These are phyloP conservation scores for Trichosporon sp. DNA, from an alignment of 1,284 basidiomycete genomes.

Conservation along the genomic window DNA sequence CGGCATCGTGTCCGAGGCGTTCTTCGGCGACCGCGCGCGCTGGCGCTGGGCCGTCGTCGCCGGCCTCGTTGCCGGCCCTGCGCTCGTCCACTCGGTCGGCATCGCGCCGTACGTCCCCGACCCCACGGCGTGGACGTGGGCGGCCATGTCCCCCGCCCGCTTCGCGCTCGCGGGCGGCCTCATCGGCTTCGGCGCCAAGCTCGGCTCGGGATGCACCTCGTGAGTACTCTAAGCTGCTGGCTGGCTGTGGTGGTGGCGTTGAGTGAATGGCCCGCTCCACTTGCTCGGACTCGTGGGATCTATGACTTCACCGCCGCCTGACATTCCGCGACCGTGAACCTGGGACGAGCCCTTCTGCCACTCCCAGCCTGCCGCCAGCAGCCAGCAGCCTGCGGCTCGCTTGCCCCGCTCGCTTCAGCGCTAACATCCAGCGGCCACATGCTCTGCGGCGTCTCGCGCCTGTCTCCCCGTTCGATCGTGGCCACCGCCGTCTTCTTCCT, in stretches of 20 bases:
- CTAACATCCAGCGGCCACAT: conserved; percentile 57
- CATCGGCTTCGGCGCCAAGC: conserved; percentile 62
- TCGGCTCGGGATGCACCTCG: conserved; percentile 45
- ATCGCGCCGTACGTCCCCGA: conserved; percentile 50
- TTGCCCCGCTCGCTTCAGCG: background rate
- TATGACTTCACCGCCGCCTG: background rate
- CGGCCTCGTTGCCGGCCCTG: conserved; percentile 40
- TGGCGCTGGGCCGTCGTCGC: conserved; percentile 38
- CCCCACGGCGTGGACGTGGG: conserved; percentile 53
- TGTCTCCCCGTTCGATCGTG: conserved; percentile 56
- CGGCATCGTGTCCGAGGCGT: conserved; percentile 58
- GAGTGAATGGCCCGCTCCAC: background rate
- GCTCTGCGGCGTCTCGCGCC: conserved; percentile 61
- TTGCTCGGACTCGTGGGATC: background rate
- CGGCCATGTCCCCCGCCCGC: conserved; percentile 33
- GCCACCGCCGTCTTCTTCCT: conserved; percentile 59
- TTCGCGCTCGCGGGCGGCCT: conserved; percentile 57
- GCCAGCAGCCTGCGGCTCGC: too few relatives aligned
- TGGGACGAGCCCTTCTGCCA: background rate
- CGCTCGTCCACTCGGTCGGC: conserved; percentile 22
- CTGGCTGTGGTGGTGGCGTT: background rate
- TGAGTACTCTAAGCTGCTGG: conserved; percentile 1
- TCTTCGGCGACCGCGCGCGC: conserved; percentile 53
- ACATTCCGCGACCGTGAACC: background rate
- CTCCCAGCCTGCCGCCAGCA: background rate